Conservation (phyloP, 768 basidiomycete genomes). For the Leccinum pellstonianum region DNA sequence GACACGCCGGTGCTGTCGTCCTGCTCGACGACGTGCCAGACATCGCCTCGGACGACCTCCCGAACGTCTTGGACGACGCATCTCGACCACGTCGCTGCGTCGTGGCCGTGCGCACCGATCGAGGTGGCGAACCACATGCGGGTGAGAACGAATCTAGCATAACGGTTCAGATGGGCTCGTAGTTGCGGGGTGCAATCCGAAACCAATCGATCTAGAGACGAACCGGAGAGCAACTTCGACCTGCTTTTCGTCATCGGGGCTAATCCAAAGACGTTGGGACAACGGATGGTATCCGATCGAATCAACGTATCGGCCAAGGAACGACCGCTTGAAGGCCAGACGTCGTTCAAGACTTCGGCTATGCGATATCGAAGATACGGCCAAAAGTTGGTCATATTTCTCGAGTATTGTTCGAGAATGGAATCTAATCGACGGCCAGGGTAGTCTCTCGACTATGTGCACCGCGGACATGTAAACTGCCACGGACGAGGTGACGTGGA, state of each 20-base stretch:
- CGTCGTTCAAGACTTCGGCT: slow-evolving; percentile 41
- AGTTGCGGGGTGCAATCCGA: background rate
- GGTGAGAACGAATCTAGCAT: slow-evolving; percentile 58
- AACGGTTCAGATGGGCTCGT: slow-evolving; percentile 1
- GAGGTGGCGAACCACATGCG: slow-evolving; percentile 64
- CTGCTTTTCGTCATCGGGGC: slow-evolving; percentile 57
- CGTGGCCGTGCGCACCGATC: slow-evolving; percentile 39
- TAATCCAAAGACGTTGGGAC: slow-evolving; percentile 51
- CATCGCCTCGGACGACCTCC: slow-evolving; percentile 52
- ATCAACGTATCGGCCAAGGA: slow-evolving; percentile 40
- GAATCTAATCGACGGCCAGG: slow-evolving; percentile 47
- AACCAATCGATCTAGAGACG: slow-evolving; percentile 12
- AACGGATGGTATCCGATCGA: slow-evolving; percentile 39
- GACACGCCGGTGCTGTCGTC: slow-evolving; percentile 26
- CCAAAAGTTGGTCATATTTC: slow-evolving; percentile 64
- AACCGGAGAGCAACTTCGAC: slow-evolving; percentile 57
- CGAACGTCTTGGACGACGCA: slow-evolving; percentile 46
- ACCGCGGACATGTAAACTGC: slow-evolving; percentile 65
- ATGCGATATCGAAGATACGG: slow-evolving; percentile 61
- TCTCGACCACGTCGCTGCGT: slow-evolving; percentile 34
- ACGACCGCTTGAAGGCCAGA: slow-evolving; percentile 44
- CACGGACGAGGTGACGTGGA: background rate
- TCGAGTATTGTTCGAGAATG: slow-evolving; percentile 39
- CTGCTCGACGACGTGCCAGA: slow-evolving; percentile 55
- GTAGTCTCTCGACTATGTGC: slow-evolving; percentile 41